Evolutionary conservation across 2,329 filamentous ascomycete genomes (phyloP), one percentile per base, ranked within the genome.

Genomic region (Lojkania enalia): DNA sequence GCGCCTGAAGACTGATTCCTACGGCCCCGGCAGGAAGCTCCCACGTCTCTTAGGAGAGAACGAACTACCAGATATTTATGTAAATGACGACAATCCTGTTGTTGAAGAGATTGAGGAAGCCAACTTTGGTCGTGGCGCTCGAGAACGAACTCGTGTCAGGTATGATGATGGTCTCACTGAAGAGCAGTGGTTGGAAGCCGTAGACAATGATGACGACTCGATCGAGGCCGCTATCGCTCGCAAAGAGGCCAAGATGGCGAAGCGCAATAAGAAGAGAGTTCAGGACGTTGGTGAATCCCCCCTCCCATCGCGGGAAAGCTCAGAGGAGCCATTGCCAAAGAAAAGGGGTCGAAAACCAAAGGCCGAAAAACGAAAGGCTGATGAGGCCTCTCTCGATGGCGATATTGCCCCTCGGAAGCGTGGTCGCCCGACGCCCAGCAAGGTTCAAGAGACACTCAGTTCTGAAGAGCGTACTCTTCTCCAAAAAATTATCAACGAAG

Each of bases 151-250:
- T 56, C 86, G 90, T 63, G 91, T 96, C 61, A 88, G 87, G 70
- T 99, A 99, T 60, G 94, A 99, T 61, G 94, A 99, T 63, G 94
- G 95, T 40, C 83, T 99, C 20, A 97, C 94, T 0, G 95, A 99
- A 73, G 94, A 99, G 74, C 95, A 99, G 71, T 99, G 94, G 94
- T 81, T 97, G 39, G 92, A 96, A 77, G 94, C 94, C 42, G 92
- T 99, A 21, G 94, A 99, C 66, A 92, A 95, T 49, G 91, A 96
- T 39, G 94, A 99, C 1, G 94, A 99, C 66, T 86, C 84, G 0
- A 90, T 96, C 20, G 94, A 97, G 66, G 91, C 90, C 42, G 94
- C 94, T 2, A 91, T 95, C 27, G 88, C 88, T 25, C 85, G 94
- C 30, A 97, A 96, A 63, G 85, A 90, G 65, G 89, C 89, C 3